Evolutionary conservation across 495 filamentous ascomycete genomes (phyloP), one percentile per base, ranked within the genome.

Genomic region (Xylaria intraflava): DNA sequence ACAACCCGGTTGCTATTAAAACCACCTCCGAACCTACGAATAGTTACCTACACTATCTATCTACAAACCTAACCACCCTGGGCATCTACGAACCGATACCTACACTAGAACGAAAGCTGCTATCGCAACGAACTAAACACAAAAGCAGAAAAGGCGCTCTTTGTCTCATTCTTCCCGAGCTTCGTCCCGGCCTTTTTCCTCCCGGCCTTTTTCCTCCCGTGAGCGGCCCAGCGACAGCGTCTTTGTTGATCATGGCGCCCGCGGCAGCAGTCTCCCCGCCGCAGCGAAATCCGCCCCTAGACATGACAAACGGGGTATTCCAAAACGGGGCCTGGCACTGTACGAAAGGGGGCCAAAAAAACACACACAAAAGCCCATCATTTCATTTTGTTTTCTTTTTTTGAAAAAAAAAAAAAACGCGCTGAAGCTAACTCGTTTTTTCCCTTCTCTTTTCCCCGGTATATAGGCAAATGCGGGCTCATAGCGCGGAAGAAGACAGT

Each of bases 381-480:
- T n/a, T n/a, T n/a, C n/a, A n/a, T n/a, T n/a, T n/a, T n/a, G n/a
- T n/a, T n/a, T n/a, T n/a, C n/a, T n/a, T n/a, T n/a, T n/a, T n/a
- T n/a, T n/a, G n/a, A 19, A 16, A 11, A 19, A 16, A 17, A 8
- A 33, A 33, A 33, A 33, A 33, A 33, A 29, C 17, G 12, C 17
- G 5, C 35, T 12, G 35, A 29, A 9, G 4, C 9, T 4, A 29
- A 29, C 27, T 4, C 12, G 5, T 3, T 39, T 3, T 14, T 19
- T 39, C 49, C 30, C 22, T 44, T 38, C 26, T 47, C 41, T 29
- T 48, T 30, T 4, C 9, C n/a, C 2, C 30, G n/a, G n/a, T n/a
- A n/a, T n/a, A n/a, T n/a, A 74, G 76, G 87, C 60, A 82, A 89
- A 54, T 90, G 88, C 64, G 66, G 72, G 7, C 80, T 81, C 1